A percentile compares a stretch with the other conserved stretches of the same genome.
phyloP scores from a whole-genome alignment of 345 rosid species.

The Durio zibethinus region DNA sequence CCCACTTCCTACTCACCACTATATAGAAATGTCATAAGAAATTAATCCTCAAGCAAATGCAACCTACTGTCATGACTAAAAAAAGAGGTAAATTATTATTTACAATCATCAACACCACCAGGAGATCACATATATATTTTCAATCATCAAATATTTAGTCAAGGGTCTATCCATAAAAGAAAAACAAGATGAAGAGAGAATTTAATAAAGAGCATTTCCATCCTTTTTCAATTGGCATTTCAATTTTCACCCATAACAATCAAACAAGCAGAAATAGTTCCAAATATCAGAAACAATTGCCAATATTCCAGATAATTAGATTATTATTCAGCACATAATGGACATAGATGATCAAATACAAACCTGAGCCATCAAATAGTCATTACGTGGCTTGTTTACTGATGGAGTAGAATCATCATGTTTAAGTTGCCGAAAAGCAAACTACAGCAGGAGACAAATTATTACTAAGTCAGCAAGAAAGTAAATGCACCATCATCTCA shows the following conservation, averaged over 20 bases:
- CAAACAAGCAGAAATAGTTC: slow-evolving; percentile 1
- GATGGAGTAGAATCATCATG: slow-evolving; percentile 50
- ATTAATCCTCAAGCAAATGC: not conserved
- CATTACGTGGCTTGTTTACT: slow-evolving; percentile 55
- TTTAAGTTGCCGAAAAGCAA: slow-evolving; percentile 54
- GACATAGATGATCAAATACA: slow-evolving; percentile 15
- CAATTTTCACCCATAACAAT: not conserved
- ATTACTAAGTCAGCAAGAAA: not conserved
- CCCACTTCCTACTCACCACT: not conserved
- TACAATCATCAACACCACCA: not conserved
- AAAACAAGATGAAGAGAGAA: not conserved
- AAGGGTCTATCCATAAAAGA: not conserved
- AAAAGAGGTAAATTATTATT: not conserved
- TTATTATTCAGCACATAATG: not conserved
- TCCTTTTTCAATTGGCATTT: not conserved
- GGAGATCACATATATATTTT: not conserved
- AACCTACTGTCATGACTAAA: not conserved
- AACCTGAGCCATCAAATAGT: slow-evolving; percentile 80
- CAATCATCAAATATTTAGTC: not conserved
- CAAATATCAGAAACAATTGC: not conserved
- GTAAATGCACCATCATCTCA: not conserved
- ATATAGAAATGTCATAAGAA: not conserved
- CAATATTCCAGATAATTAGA: not conserved
- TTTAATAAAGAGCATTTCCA: not conserved
- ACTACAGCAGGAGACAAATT: slow-evolving; percentile 32